A percentile compares a stretch with the other conserved stretches of the same genome.
These are phyloP conservation scores for Paraphoma chrysanthemicola DNA, from an alignment of 2,329 filamentous ascomycete species.

Conservation along the genomic window DNA sequence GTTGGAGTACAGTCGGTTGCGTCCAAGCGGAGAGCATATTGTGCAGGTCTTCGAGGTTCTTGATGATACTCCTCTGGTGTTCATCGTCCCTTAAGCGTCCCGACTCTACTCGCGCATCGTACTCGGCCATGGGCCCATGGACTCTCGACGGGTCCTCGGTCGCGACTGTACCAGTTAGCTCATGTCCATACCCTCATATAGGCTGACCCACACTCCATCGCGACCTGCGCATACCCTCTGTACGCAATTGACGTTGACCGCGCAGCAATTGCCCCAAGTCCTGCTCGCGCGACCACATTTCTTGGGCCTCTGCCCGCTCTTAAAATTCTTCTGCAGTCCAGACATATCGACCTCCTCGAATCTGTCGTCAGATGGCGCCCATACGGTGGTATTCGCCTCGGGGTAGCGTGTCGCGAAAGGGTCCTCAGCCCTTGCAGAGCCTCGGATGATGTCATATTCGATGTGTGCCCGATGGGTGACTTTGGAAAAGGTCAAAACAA, in stretches of 20 bases:
- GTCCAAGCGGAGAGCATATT: constrained; percentile 78
- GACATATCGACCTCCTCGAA: constrained; percentile 33
- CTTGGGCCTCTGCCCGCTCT: constrained; percentile 11
- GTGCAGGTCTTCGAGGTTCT: constrained; percentile 87
- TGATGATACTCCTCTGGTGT: constrained; percentile 90
- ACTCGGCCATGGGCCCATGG: constrained; percentile 81
- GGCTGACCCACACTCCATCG: constrained; percentile 27
- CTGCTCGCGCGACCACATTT: constrained; percentile 7
- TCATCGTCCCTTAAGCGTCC: constrained; percentile 84
- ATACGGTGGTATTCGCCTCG: constrained; percentile 12
- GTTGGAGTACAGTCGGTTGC: constrained; percentile 76
- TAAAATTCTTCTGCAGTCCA: constrained; percentile 28
- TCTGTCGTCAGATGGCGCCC: constrained; percentile 2
- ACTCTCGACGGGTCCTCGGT: constrained; percentile 12
- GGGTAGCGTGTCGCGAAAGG: constrained; percentile 33
- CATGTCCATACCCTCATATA: not conserved
- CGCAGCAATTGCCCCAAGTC: constrained; percentile 5
- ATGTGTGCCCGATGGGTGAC: constrained; percentile 4
- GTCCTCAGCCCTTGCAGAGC: constrained; percentile 34
- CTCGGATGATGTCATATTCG: constrained; percentile 45
- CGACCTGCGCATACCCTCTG: constrained; percentile 39
- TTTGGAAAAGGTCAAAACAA: not conserved
- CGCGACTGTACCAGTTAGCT: constrained; percentile 20
- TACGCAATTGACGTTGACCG: constrained; percentile 3
- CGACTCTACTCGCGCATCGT: constrained; percentile 78